phyloP scores from a whole-genome alignment of 2,329 filamentous ascomycete species.

The Drechslera avenae region DNA sequence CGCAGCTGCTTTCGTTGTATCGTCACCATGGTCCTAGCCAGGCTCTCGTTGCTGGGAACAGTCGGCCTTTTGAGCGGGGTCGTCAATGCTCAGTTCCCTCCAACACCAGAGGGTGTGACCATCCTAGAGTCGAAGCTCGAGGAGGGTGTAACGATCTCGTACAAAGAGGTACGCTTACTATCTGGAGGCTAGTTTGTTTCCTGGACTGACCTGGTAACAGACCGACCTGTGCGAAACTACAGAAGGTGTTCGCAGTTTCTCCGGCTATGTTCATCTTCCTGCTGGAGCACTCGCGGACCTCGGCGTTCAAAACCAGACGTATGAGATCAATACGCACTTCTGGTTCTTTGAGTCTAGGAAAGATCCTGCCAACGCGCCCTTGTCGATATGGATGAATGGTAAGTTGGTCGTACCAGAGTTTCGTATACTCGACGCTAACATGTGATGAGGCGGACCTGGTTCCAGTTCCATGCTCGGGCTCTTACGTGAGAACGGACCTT shows the following conservation, averaged over 20 bases:
- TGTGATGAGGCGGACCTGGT: slow-evolving; percentile 57
- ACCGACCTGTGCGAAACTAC: slow-evolving; percentile 62
- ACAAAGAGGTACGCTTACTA: slow-evolving; percentile 49
- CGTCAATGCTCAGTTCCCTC: slow-evolving; percentile 47
- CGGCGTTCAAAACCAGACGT: slow-evolving; percentile 45
- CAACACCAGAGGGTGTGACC: slow-evolving; percentile 46
- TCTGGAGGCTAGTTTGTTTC: not conserved
- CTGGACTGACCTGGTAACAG: slow-evolving; percentile 17
- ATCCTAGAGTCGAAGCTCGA: slow-evolving; percentile 48
- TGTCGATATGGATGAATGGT: slow-evolving; percentile 64
- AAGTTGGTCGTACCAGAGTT: not conserved
- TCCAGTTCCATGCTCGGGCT: slow-evolving; percentile 49
- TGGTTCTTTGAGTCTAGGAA: slow-evolving; percentile 68
- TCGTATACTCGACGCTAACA: not conserved
- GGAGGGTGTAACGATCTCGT: slow-evolving; percentile 50
- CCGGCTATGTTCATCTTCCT: slow-evolving; percentile 64
- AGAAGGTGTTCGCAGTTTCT: slow-evolving; percentile 61
- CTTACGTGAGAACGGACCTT: slow-evolving; percentile 58
- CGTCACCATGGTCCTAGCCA: slow-evolving; percentile 14
- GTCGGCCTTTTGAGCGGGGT: slow-evolving; percentile 20
- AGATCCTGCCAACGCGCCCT: slow-evolving; percentile 60
- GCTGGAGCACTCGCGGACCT: slow-evolving; percentile 50
- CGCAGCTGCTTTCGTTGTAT: not conserved
- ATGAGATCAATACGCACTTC: slow-evolving; percentile 64
- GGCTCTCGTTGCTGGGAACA: slow-evolving; percentile 18